phyloP scores from a whole-genome alignment of 2,329 filamentous ascomycete genomes.

The Penicillium freii region DNA sequence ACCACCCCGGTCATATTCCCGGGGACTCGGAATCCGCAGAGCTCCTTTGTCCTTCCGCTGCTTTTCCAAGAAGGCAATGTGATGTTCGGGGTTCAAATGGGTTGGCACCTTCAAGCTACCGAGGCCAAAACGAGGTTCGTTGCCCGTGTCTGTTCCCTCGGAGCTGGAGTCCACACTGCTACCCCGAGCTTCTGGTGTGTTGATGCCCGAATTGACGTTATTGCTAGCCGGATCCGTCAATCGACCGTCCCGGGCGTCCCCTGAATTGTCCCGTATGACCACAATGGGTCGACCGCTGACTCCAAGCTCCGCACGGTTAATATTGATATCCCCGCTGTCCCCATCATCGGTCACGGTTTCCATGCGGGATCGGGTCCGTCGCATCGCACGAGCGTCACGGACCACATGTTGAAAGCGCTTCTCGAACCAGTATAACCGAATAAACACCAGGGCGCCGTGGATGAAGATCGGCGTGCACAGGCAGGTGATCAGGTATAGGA shows the following conservation, averaged over 20 bases:
- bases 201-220: conserved; percentile 26
- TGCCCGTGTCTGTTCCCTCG: conserved; percentile 13
- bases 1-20: conserved; percentile 82
- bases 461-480: conserved; percentile 80
- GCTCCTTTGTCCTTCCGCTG: conserved; percentile 75
- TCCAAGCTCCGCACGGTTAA: conserved; percentile 37
- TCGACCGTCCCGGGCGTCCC: conserved; percentile 26
- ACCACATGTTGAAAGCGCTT: conserved; percentile 87
- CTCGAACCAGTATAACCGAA: conserved; percentile 97
- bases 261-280: conserved; percentile 36
- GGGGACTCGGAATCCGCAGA: conserved; percentile 83
- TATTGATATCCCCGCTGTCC: conserved; percentile 35
- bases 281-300: conserved; percentile 40
- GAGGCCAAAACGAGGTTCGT: conserved; percentile 48
- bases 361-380: conserved; percentile 63
- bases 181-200: conserved; percentile 22
- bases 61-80: conserved; percentile 83
- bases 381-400: conserved; percentile 65
- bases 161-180: conserved; percentile 21
- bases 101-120: conserved; percentile 54
- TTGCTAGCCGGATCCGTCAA: conserved; percentile 23
- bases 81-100: conserved; percentile 64
- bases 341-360: conserved; percentile 50
- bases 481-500: conserved; percentile 70
- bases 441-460: conserved; percentile 81